Conservation (phyloP, 2,329 filamentous ascomycete genomes). For the Aspergillus hiratsukae region DNA sequence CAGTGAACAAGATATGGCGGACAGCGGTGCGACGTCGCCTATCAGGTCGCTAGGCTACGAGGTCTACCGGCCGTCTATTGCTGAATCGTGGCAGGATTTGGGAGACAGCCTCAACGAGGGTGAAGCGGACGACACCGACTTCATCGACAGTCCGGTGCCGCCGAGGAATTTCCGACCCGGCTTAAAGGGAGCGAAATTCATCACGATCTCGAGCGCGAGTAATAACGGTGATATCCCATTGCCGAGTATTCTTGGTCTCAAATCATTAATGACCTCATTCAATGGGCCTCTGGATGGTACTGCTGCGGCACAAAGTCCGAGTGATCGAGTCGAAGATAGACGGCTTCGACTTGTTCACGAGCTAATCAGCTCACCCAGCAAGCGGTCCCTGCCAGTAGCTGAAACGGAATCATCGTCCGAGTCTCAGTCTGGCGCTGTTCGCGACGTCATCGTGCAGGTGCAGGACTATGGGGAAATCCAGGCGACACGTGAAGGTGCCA, state of each 20-base stretch:
- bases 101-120: slow-evolving; percentile 47
- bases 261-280: slow-evolving; percentile 30
- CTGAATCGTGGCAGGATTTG: slow-evolving; percentile 27
- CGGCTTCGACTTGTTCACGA: slow-evolving; percentile 34
- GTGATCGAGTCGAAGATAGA: slow-evolving; percentile 24
- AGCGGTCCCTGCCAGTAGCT: slow-evolving; percentile 5
- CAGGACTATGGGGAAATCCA: slow-evolving; percentile 77
- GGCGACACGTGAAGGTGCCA: slow-evolving; percentile 62
- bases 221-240: slow-evolving; percentile 30
- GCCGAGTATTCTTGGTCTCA: slow-evolving; percentile 28
- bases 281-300: slow-evolving; percentile 24
- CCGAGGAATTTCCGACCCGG: slow-evolving; percentile 18
- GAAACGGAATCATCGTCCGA: slow-evolving; percentile 10
- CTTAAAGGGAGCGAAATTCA: slow-evolving; percentile 24
- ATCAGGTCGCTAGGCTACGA: slow-evolving; percentile 52
- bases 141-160: slow-evolving; percentile 13
- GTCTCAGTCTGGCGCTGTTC: slow-evolving; percentile 9
- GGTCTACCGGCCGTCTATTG: slow-evolving; percentile 41
- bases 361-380: slow-evolving; percentile 25
- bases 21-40: slow-evolving; percentile 28
- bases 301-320: slow-evolving; percentile 12
- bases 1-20: slow-evolving; percentile 38
- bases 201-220: slow-evolving; percentile 30
- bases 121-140: slow-evolving; percentile 42
- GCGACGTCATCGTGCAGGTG: slow-evolving; percentile 66